phyloP scores from a whole-genome alignment of 306 rosid species.

The Gillenia trifoliata region DNA sequence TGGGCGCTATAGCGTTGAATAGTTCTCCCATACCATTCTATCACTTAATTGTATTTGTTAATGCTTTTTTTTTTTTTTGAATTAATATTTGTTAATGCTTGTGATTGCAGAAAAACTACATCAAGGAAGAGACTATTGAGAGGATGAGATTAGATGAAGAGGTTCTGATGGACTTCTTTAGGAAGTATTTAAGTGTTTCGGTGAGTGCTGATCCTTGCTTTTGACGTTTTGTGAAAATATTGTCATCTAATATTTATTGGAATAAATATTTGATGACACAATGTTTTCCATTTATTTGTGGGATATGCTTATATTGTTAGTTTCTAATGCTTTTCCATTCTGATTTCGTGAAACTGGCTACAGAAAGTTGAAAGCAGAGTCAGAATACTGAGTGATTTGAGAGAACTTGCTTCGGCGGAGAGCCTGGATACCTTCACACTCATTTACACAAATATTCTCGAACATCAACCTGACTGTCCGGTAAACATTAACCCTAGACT shows the following conservation, averaged over 20 bases:
- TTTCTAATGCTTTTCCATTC: constrained; percentile 13
- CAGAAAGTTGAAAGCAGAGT: constrained; percentile 93
- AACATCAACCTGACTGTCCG: constrained; percentile 99
- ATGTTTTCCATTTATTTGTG: not conserved
- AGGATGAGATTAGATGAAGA: constrained; percentile 98
- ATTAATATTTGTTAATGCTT: constrained; percentile 5
- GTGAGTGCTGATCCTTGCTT: constrained; percentile 44
- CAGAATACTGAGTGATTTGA: constrained; percentile 69
- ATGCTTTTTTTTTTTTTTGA: too few species aligned
- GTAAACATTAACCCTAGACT: constrained; percentile 29
- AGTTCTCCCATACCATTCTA: not conserved
- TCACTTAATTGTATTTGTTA: constrained; percentile 6
- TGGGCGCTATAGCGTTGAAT: constrained; percentile 1
- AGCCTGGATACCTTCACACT: constrained; percentile 87
- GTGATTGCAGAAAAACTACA: constrained; percentile 66
- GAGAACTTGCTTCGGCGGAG: constrained; percentile 98
- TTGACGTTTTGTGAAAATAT: not conserved
- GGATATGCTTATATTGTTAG: constrained; percentile 4
- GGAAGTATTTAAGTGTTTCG: constrained; percentile 83
- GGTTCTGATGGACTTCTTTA: constrained; percentile 89
- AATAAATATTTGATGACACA: not conserved
- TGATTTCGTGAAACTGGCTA: constrained; percentile 23
- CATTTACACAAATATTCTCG: constrained; percentile 86
- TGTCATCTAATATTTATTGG: not conserved
- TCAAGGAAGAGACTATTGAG: constrained; percentile 91